Evolutionary conservation across 768 basidiomycete genomes (phyloP).

Genomic region (Agrocybe praecox): DNA sequence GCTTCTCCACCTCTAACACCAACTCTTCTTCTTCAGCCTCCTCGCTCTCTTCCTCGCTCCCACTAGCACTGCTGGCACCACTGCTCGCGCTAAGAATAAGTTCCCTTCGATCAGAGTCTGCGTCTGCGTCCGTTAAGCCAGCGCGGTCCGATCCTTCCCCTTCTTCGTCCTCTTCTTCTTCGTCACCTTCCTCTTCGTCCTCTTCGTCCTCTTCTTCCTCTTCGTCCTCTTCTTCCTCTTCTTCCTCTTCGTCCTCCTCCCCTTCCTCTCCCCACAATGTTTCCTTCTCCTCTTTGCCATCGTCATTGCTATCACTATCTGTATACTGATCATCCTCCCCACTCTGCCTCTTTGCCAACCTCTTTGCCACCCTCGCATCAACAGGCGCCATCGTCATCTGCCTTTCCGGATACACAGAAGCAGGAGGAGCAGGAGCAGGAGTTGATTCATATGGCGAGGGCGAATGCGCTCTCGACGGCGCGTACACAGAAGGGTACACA

Average conservation of each 20-base stretch:
- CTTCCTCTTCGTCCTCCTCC: not conserved
- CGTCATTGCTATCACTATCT: not conserved
- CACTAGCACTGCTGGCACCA: not conserved
- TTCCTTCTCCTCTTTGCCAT: not conserved
- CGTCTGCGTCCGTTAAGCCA: not conserved
- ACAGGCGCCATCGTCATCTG: not conserved
- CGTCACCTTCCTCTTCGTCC: constrained; percentile 8
- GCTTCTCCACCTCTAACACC: too few relatives aligned
- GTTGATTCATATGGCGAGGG: not conserved
- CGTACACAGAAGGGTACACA: not conserved
- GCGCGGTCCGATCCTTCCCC: not conserved
- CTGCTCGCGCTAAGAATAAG: not conserved
- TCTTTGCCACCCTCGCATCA: not conserved
- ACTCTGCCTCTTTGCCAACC: not conserved
- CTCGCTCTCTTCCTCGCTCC: too few relatives aligned
- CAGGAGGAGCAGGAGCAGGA: not conserved
- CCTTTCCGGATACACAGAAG: not conserved
- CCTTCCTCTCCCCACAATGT: not conserved
- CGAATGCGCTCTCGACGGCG: not conserved
- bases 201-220: constrained; percentile 3
- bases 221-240: constrained; percentile 1
- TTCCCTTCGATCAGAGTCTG: not conserved
- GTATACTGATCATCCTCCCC: not conserved
- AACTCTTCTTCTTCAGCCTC: too few relatives aligned
- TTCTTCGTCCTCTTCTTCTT: constrained; percentile 17